Percentiles rank a stretch among this genome's conserved stretches.
Evolutionary conservation across 192 early-diverging fungal genomes (phyloP).

Genomic region (Mortierella claussenii): DNA sequence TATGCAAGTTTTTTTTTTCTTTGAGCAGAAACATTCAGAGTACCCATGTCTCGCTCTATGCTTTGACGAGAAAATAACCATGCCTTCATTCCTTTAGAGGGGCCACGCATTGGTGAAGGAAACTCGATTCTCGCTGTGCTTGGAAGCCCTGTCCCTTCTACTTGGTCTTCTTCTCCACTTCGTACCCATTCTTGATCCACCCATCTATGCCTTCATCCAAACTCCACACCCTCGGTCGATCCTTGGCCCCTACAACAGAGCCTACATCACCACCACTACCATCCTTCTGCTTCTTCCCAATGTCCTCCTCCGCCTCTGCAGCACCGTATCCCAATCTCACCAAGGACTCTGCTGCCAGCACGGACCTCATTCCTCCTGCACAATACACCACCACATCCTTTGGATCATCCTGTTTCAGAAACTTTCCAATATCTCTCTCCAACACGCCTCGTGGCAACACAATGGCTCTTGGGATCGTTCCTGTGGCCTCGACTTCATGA

Average conservation of each 20-base stretch:
- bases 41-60: too few species aligned
- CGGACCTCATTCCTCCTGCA: constrained; percentile 62
- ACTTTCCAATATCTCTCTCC: constrained; percentile 58
- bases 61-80: too few species aligned
- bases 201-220: constrained; percentile 61
- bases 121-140: too few species aligned
- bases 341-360: constrained; percentile 62
- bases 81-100: too few species aligned
- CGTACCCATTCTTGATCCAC: constrained; percentile 61
- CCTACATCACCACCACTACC: neutral
- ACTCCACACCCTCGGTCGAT: constrained; percentile 46
- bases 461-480: constrained; percentile 62
- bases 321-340: constrained; percentile 59
- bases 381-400: constrained; percentile 64
- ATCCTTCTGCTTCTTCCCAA: too few species aligned
- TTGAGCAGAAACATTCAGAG: too few species aligned
- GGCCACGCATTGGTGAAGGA: too few species aligned
- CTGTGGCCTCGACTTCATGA: constrained; percentile 52
- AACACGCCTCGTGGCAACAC: constrained; percentile 58
- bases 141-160: too few species aligned
- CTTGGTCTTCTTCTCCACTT: constrained; percentile 40
- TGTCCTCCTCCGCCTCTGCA: constrained; percentile 16
- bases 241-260: neutral
- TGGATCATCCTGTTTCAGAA: constrained; percentile 50
- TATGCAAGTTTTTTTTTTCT: too few species aligned